Conservation (phyloP, 441 rosid genomes). For the Omphalea diandra region DNA sequence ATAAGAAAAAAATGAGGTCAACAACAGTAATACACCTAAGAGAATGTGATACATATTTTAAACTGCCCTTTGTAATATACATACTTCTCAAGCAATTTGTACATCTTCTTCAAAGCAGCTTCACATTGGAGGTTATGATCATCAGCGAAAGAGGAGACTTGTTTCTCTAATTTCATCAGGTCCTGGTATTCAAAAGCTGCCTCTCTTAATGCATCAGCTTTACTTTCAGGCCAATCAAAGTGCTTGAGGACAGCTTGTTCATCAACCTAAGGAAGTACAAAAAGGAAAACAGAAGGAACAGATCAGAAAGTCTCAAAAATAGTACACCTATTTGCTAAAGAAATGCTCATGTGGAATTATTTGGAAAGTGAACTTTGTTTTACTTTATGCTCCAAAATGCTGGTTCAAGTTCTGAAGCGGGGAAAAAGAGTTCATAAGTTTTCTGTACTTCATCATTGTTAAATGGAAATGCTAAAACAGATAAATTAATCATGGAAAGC, state of each 20-base stretch:
- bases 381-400: background rate
- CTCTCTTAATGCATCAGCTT: conserved; percentile 94
- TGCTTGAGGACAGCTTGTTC: conserved; percentile 98
- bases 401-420: background rate
- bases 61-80: conserved; percentile 23
- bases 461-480: background rate
- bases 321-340: conserved; percentile 1
- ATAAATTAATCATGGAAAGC: background rate
- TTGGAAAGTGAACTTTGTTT: conserved; percentile 3
- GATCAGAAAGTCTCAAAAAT: background rate
- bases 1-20: background rate
- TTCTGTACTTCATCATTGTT: background rate
- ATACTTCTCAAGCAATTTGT: conserved; percentile 90
- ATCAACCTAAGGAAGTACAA: conserved; percentile 59
- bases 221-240: conserved; percentile 99
- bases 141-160: conserved; percentile 69
- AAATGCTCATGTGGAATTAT: conserved; percentile 4
- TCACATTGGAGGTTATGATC: conserved; percentile 85
- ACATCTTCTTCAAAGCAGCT: conserved; percentile 90
- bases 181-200: conserved; percentile 98
- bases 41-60: too few relatives aligned
- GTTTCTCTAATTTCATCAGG: conserved; percentile 82
- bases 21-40: background rate
- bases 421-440: background rate
- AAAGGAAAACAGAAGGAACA: background rate